Conservation (phyloP, 306 rosid species). For the Glycyrrhiza uralensis region DNA sequence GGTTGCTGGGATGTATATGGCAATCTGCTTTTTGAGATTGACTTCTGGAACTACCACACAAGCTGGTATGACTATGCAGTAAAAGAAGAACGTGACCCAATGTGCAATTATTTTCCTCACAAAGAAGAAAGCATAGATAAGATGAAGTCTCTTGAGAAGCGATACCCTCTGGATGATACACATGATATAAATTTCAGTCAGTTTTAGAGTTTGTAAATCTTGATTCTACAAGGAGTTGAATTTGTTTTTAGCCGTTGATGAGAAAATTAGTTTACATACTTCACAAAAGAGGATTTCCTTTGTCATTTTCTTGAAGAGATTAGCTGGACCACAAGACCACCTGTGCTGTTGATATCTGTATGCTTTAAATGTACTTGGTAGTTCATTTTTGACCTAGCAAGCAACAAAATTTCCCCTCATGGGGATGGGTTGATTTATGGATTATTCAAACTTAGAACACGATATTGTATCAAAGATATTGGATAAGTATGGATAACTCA, state of each 20-base stretch:
- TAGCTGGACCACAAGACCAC: conserved; percentile 59
- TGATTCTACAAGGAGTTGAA: not conserved
- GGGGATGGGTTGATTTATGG: not conserved
- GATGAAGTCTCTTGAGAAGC: conserved; percentile 47
- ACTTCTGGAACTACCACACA: conserved; percentile 54
- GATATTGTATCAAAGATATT: not conserved
- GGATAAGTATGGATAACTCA: conserved; percentile 25
- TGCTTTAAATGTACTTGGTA: conserved; percentile 55
- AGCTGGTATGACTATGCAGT: conserved; percentile 57
- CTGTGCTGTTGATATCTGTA: conserved; percentile 49
- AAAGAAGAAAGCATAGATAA: conserved; percentile 54
- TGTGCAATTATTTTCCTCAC: conserved; percentile 55
- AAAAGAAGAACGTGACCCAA: conserved; percentile 60
- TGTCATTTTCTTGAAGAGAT: conserved; percentile 52
- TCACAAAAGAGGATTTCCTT: conserved; percentile 41
- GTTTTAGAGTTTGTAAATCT: conserved; percentile 15
- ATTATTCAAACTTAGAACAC: conserved; percentile 14
- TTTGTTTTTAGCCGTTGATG: not conserved
- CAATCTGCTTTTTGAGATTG: conserved; percentile 40
- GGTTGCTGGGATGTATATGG: conserved; percentile 53
- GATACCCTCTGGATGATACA: conserved; percentile 44
- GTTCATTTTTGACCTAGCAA: conserved; percentile 55
- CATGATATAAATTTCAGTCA: conserved; percentile 22
- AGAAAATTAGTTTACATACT: conserved; percentile 31
- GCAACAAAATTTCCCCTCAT: not conserved